phyloP scores from a whole-genome alignment of 257 asterid genomes.

The Lantana camara region DNA sequence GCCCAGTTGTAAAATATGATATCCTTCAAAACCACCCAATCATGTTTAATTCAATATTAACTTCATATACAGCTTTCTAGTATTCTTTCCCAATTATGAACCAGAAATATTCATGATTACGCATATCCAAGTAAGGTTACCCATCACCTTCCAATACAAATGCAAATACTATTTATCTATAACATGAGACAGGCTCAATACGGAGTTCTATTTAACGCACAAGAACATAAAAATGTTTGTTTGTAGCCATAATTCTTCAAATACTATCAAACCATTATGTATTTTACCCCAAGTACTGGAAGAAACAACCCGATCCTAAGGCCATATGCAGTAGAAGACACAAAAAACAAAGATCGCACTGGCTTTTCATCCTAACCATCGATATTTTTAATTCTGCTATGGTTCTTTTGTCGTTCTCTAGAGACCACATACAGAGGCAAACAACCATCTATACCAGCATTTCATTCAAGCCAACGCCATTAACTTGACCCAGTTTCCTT shows the following conservation, averaged over 20 bases:
- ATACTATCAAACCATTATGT: background rate
- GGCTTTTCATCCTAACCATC: too few species aligned
- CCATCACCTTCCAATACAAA: too few species aligned
- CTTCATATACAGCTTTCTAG: background rate
- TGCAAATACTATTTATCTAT: background rate
- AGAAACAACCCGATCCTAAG: background rate
- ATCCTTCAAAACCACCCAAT: conserved; percentile 9
- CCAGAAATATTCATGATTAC: conserved; percentile 8
- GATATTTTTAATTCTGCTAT: too few species aligned
- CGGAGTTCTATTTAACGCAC: background rate
- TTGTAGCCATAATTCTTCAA: background rate
- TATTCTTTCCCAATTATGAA: background rate
- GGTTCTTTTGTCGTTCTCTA: too few species aligned
- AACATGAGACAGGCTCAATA: background rate
- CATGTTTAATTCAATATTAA: background rate
- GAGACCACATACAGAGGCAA: conserved; percentile 6
- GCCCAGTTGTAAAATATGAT: background rate
- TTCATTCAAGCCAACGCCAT: conserved; percentile 1
- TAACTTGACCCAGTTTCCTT: conserved; percentile 11
- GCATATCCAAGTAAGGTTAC: too few species aligned
- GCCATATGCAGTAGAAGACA: too few species aligned
- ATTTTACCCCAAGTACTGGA: background rate
- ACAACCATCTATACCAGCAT: background rate
- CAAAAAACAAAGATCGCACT: too few species aligned
- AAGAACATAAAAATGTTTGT: background rate